Conservation (phyloP, 768 basidiomycete genomes). For the Pleurotus tuber-regium region DNA sequence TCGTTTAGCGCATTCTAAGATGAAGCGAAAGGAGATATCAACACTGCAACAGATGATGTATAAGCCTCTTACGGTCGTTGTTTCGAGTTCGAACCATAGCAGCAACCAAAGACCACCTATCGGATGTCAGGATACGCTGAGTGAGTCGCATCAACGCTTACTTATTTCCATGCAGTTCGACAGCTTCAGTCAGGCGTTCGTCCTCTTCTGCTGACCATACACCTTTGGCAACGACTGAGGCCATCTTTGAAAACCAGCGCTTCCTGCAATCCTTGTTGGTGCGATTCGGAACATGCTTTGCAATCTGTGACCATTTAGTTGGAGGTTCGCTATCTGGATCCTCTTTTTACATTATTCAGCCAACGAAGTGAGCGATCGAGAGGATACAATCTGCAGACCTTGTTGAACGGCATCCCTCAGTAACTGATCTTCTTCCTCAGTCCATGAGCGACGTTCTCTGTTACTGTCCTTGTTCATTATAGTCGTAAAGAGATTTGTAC, state of each 20-base stretch:
- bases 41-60: neutral
- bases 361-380: constrained; percentile 16
- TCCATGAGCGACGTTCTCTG: constrained; percentile 52
- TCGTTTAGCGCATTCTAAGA: constrained; percentile 56
- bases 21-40: constrained; percentile 1
- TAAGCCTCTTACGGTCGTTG: constrained; percentile 49
- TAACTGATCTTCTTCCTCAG: constrained; percentile 49
- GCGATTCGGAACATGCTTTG: constrained; percentile 57
- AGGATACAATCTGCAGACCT: constrained; percentile 30
- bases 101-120: constrained; percentile 60
- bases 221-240: constrained; percentile 58
- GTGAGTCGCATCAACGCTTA: constrained; percentile 19
- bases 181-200: constrained; percentile 54
- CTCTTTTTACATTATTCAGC: constrained; percentile 33
- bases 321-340: constrained; percentile 55
- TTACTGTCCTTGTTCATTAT: constrained; percentile 7
- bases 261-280: constrained; percentile 67
- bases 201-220: constrained; percentile 64
- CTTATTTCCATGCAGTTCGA: constrained; percentile 56
- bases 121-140: neutral
- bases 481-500: neutral
- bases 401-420: constrained; percentile 48
- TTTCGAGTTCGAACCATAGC: constrained; percentile 54
- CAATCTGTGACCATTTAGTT: neutral
- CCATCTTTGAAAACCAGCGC: constrained; percentile 64